These are phyloP conservation scores for Marasmius fiardii DNA, from an alignment of 1,284 basidiomycete genomes.

Conservation along the genomic window DNA sequence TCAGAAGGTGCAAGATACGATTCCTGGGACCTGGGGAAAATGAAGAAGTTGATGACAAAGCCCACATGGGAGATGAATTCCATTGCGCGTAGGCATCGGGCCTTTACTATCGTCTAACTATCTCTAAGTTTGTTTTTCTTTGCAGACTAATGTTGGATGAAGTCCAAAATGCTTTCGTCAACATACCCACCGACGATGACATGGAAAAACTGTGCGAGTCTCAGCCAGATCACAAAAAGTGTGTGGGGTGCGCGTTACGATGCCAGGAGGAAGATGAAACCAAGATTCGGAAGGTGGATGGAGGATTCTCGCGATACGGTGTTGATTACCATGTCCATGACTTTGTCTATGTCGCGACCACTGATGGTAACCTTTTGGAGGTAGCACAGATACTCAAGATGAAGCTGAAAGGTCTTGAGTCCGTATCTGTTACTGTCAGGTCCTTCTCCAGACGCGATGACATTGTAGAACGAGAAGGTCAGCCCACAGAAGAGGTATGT, in stretches of 20 bases:
- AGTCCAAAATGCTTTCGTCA: constrained; percentile 37
- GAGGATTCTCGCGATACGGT: constrained; percentile 20
- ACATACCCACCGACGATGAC: constrained; percentile 33
- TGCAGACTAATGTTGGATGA: constrained; percentile 44
- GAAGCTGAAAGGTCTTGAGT: background rate
- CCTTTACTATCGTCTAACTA: constrained; percentile 8
- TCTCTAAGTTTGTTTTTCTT: background rate
- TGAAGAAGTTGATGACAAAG: constrained; percentile 39
- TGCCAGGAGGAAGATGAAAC: constrained; percentile 20
- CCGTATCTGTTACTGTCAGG: background rate
- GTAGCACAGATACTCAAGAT: background rate
- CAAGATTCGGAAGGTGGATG: background rate
- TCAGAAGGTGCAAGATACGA: constrained; percentile 48
- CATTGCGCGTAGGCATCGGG: constrained; percentile 42
- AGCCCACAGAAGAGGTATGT: constrained; percentile 5
- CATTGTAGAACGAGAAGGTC: background rate
- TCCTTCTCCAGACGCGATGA: background rate
- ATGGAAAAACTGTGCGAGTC: constrained; percentile 26
- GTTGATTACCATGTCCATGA: constrained; percentile 18
- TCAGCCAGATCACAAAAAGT: constrained; percentile 33
- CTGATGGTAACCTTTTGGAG: background rate
- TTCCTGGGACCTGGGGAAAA: constrained; percentile 36
- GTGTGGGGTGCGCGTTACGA: constrained; percentile 43
- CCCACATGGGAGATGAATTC: constrained; percentile 43
- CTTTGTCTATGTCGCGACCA: background rate